Base-by-base conservation (phyloP, 2,329 filamentous ascomycete genomes). In the Akanthomyces dipterigenus region DNA sequence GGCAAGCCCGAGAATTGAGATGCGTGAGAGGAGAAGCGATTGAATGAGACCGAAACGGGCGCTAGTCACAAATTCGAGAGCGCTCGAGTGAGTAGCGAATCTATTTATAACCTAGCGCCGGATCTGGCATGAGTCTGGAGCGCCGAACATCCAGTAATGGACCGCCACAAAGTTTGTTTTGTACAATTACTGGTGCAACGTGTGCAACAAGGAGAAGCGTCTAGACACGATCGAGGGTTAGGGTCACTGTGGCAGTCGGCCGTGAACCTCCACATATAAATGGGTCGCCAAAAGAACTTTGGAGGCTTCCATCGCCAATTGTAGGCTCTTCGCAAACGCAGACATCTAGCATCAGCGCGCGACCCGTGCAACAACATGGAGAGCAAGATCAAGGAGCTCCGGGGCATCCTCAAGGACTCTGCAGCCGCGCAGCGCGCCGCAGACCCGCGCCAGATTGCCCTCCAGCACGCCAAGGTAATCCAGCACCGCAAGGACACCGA, bases 401-500 rank as follows among this genome's bases (percentile, higher is more conserved):
- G 84, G 68, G 78, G 84, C 64, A 85, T 86, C 63, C 77, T 90
- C 18, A 89, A 88, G 70, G 86, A 84, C 60, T 65, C 65, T 28
- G 60, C 66, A 16, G 62, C 55, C 55, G 45, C 66, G 46, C 68
- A 72, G 43, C 68, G 71, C 55, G 63, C 69, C 43, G 62, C 64
- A 31, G 77, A 77, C 68, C 80, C 77, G 61, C 79, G 78, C 63
- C 82, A 88, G 63, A 82, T 91, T 61, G 93, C 92, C 55, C 77
- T 95, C 63, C 85, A 91, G 69, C 92, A 97, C 78, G 93, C 93
- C 46, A 83, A 83, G 66, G 84, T 91, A 60, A 86, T 97, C 56
- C 89, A 96, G 74, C 82, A 90, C 67, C 90, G 89, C 70, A 96
- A 93, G 73, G 85, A 89, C 54, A 81, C 90, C 65, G 88, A 96